Percentiles rank a stretch among this genome's conserved stretches.
phyloP scores from a whole-genome alignment of 306 rosid genomes.

The Lagenaria siceraria region DNA sequence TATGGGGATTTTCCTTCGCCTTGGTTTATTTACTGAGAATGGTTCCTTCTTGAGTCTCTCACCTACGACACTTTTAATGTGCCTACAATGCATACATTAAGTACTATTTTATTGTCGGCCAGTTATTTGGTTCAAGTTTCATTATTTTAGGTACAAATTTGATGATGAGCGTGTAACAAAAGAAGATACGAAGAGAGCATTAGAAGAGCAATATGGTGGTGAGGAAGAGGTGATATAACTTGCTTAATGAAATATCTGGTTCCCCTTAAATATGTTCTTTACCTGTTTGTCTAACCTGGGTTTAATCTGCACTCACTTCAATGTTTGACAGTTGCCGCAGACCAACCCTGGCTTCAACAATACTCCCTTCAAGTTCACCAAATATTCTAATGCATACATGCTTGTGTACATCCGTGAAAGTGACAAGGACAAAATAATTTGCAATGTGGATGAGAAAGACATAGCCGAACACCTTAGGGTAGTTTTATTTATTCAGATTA shows the following conservation, averaged over 20 bases:
- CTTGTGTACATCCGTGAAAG: conserved; percentile 88
- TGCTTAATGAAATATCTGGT: background rate
- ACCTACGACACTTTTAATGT: background rate
- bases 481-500: conserved; percentile 5
- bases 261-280: background rate
- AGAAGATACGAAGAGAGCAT: conserved; percentile 73
- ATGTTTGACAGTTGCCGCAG: conserved; percentile 55
- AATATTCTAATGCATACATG: conserved; percentile 89
- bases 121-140: background rate
- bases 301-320: conserved; percentile 13
- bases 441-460: conserved; percentile 81
- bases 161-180: conserved; percentile 91
- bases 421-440: conserved; percentile 81
- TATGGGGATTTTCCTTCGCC: background rate
- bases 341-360: conserved; percentile 83
- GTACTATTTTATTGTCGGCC: background rate
- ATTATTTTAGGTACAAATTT: conserved; percentile 57
- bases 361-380: conserved; percentile 78
- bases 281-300: background rate
- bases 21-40: background rate
- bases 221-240: conserved; percentile 67
- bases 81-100: background rate
- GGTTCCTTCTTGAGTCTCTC: background rate
- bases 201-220: conserved; percentile 93
- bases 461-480: conserved; percentile 82